Percentiles rank a stretch among this genome's conserved stretches.
Evolutionary conservation across 306 rosid genomes (phyloP).

Genomic region (Begonia masoniana): DNA sequence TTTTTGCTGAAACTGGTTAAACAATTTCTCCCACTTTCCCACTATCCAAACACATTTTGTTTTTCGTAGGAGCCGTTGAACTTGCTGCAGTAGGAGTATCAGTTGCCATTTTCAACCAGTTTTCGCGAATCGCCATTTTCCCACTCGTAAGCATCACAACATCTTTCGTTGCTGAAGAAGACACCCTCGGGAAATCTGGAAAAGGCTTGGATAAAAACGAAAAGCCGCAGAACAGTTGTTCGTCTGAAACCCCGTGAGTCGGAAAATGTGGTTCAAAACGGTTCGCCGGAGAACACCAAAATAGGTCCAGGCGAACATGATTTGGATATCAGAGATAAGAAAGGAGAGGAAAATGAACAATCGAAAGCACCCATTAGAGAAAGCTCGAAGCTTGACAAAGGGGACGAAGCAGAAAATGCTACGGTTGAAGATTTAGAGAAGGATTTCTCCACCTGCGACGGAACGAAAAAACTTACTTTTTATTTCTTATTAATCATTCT

Average conservation of each 20-base stretch:
- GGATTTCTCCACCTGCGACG: neutral
- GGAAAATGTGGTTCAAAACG: neutral
- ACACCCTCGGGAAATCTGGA: conserved; percentile 31
- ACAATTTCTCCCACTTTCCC: neutral
- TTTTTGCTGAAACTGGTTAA: no score
- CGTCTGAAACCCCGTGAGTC: no score
- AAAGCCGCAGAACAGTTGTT: conserved; percentile 4
- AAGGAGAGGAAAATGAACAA: neutral
- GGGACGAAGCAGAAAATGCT: conserved; percentile 11
- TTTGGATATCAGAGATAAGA: neutral
- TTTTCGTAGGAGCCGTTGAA: conserved; percentile 61
- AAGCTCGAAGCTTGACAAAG: no score
- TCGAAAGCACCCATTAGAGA: no score
- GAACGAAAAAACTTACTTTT: no score
- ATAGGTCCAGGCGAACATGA: conserved; percentile 20
- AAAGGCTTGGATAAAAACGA: conserved; percentile 20
- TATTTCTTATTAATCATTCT: no score
- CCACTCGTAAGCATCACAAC: conserved; percentile 91
- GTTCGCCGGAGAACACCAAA: conserved; percentile 25
- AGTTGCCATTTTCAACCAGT: conserved; percentile 85
- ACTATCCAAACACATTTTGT: neutral
- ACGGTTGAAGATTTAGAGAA: conserved; percentile 6
- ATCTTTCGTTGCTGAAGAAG: conserved; percentile 96
- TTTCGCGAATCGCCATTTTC: conserved; percentile 87
- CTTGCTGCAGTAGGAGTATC: conserved; percentile 95